Percentiles rank a stretch among this genome's conserved stretches.
Conservation (phyloP, 257 asterid species). For the Craterostigma plantagineum region DNA sequence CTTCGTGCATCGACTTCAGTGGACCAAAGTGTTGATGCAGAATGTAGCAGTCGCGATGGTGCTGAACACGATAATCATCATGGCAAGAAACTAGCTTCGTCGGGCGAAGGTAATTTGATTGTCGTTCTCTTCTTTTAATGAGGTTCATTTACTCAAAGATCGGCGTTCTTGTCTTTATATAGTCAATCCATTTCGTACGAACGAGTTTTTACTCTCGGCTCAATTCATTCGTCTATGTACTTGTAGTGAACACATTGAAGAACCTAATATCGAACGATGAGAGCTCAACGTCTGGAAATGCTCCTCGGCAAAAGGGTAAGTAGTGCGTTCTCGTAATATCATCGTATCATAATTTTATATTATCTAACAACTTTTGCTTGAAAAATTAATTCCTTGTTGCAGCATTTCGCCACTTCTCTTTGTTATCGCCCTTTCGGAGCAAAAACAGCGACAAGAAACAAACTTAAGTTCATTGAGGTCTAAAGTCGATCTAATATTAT, state of each 20-base stretch:
- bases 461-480: too few species aligned
- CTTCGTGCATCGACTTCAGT: slow-evolving; percentile 32
- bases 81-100: slow-evolving; percentile 21
- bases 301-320: slow-evolving; percentile 68
- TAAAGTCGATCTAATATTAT: too few species aligned
- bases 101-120: slow-evolving; percentile 65
- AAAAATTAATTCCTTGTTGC: slow-evolving; percentile 7
- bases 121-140: slow-evolving; percentile 11
- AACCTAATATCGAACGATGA: slow-evolving; percentile 68
- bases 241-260: slow-evolving; percentile 59
- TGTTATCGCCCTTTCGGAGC: slow-evolving; percentile 54
- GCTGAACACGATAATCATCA: slow-evolving; percentile 21
- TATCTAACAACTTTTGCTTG: background rate
- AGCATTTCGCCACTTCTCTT: slow-evolving; percentile 79
- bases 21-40: slow-evolving; percentile 53
- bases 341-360: background rate
- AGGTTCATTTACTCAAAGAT: too few species aligned
- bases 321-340: background rate
- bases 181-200: too few species aligned
- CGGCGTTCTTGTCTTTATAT: too few species aligned
- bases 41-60: slow-evolving; percentile 25
- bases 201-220: background rate
- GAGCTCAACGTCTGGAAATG: slow-evolving; percentile 25
- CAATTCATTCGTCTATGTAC: slow-evolving; percentile 3
- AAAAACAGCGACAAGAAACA: slow-evolving; percentile 57